Evolutionary conservation across 306 rosid species (phyloP).

Genomic region (Cercis canadensis): DNA sequence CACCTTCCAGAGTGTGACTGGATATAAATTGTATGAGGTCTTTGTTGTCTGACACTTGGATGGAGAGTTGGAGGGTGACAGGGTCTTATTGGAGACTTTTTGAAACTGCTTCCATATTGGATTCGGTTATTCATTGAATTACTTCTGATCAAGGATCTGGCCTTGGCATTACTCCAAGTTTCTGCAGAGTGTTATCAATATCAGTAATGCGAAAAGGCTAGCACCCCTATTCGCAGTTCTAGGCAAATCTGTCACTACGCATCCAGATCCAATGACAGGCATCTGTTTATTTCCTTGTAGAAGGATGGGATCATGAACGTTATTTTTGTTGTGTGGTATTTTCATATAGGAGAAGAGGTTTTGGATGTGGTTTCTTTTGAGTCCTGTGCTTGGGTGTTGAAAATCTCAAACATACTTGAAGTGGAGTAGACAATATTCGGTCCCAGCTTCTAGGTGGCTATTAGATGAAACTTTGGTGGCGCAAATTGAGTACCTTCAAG

Average conservation of each 20-base stretch:
- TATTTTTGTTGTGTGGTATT: constrained; percentile 1
- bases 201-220: constrained; percentile 5
- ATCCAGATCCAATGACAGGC: no score
- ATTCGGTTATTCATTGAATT: constrained; percentile 18
- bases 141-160: constrained; percentile 18
- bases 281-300: no score
- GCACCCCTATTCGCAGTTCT: neutral
- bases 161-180: constrained; percentile 13
- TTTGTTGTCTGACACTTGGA: constrained; percentile 22
- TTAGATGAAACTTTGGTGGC: constrained; percentile 17
- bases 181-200: neutral
- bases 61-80: constrained; percentile 34
- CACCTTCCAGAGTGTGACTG: constrained; percentile 36
- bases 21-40: constrained; percentile 32
- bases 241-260: constrained; percentile 8
- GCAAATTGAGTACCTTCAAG: constrained; percentile 9
- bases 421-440: constrained; percentile 13
- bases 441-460: neutral
- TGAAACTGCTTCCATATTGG: constrained; percentile 21
- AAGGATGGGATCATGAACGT: constrained; percentile 7
- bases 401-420: constrained; percentile 6
- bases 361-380: constrained; percentile 16
- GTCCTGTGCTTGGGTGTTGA: constrained; percentile 16
- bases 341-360: constrained; percentile 14
- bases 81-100: constrained; percentile 34